A percentile compares a stretch with the other conserved stretches of the same genome.
phyloP scores from a whole-genome alignment of 2,329 filamentous ascomycete species.

The Metarhizium robertsii region DNA sequence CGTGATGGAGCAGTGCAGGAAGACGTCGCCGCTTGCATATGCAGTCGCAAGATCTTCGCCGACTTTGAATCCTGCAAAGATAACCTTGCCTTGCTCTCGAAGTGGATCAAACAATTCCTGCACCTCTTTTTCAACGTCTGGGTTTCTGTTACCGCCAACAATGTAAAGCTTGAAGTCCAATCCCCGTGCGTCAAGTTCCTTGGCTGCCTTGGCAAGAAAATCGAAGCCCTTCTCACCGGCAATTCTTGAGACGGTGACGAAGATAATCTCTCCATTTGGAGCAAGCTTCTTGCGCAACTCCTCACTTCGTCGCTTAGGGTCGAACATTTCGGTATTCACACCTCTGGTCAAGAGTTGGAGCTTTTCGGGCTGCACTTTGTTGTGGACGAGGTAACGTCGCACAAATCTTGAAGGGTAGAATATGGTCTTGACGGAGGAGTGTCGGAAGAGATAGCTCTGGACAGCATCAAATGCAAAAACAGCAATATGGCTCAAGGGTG shows the following conservation, averaged over 20 bases:
- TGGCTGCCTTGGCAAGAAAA: constrained; percentile 50
- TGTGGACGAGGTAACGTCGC: constrained; percentile 47
- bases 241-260: constrained; percentile 57
- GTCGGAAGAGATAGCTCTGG: constrained; percentile 57
- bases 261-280: constrained; percentile 52
- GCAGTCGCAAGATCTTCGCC: constrained; percentile 53
- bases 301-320: constrained; percentile 41
- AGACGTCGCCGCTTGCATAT: constrained; percentile 60
- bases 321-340: constrained; percentile 54
- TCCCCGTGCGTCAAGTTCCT: constrained; percentile 42
- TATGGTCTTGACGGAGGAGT: constrained; percentile 52
- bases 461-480: constrained; percentile 53
- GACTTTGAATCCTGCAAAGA: constrained; percentile 58
- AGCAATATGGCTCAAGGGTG: constrained; percentile 49
- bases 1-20: constrained; percentile 61
- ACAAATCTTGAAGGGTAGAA: constrained; percentile 62
- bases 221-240: constrained; percentile 64
- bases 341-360: constrained; percentile 54
- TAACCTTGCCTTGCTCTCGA: constrained; percentile 38
- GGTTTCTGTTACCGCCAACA: constrained; percentile 59
- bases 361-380: constrained; percentile 46
- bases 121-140: constrained; percentile 51
- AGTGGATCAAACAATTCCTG: constrained; percentile 48
- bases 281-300: constrained; percentile 44
- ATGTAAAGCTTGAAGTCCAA: constrained; percentile 56